phyloP scores from a whole-genome alignment of 2,329 filamentous ascomycete genomes.

The Colletotrichum shisoi region DNA sequence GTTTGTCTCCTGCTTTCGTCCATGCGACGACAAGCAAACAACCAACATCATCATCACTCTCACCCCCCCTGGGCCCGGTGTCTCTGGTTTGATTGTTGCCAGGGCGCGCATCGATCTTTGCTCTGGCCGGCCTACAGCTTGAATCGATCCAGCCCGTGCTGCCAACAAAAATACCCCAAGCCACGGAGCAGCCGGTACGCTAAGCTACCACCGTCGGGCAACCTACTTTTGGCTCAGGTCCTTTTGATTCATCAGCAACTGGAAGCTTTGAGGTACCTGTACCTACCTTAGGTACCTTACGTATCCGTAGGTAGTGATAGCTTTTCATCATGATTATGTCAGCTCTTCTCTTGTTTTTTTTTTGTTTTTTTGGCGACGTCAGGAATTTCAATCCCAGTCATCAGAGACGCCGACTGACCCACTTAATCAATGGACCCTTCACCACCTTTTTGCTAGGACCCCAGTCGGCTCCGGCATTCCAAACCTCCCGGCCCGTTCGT shows the following conservation, averaged over 20 bases:
- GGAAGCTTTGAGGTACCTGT: slow-evolving; percentile 3
- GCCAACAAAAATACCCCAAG: slow-evolving; percentile 21
- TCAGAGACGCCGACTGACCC: neutral
- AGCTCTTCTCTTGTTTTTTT: neutral
- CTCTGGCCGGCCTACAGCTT: slow-evolving; percentile 7
- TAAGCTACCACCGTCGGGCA: slow-evolving; percentile 10
- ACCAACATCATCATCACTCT: neutral
- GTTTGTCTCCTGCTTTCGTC: neutral
- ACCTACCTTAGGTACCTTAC: neutral
- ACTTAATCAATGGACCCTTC: neutral
- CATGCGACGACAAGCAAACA: neutral
- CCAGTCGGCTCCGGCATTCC: neutral
- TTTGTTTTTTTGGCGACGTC: neutral
- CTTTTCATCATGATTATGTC: slow-evolving; percentile 8
- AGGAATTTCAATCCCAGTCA: neutral
- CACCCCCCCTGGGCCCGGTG: neutral
- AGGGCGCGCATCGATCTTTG: neutral
- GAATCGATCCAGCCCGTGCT: slow-evolving; percentile 5
- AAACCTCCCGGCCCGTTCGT: neutral
- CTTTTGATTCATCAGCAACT: neutral
- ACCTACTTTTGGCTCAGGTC: slow-evolving; percentile 9
- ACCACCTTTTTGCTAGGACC: slow-evolving; percentile 3
- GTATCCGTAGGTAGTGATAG: no score
- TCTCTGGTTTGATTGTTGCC: neutral
- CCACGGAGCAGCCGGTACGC: slow-evolving; percentile 28